Conservation (phyloP, 2,329 filamentous ascomycete genomes). For the Fusarium buxicola region DNA sequence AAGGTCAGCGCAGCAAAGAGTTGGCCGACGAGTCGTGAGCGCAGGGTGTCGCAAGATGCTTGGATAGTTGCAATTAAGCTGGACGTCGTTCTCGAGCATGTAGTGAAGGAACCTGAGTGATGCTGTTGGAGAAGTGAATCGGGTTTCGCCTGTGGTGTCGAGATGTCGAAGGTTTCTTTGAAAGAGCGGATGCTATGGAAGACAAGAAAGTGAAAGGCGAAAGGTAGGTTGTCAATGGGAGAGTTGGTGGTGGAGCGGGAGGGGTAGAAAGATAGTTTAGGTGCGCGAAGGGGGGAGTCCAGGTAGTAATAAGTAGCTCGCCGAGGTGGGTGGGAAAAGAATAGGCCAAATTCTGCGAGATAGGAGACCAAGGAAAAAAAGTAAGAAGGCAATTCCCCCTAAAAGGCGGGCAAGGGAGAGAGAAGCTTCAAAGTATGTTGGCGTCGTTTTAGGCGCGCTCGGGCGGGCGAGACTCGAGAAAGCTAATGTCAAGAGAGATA, state of each 20-base stretch:
- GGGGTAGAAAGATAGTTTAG: constrained; percentile 42
- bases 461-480: constrained; percentile 38
- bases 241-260: constrained; percentile 46
- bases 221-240: constrained; percentile 43
- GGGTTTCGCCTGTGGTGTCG: constrained; percentile 16
- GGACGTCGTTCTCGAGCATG: constrained; percentile 6
- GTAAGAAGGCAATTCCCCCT: constrained; percentile 41
- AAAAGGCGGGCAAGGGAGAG: constrained; percentile 31
- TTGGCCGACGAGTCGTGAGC: constrained; percentile 1
- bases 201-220: constrained; percentile 33
- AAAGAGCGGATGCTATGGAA: constrained; percentile 29
- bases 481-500: constrained; percentile 41
- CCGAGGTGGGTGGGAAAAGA: constrained; percentile 34
- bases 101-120: constrained; percentile 10
- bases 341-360: constrained; percentile 15
- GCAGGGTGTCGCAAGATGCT: constrained; percentile 33
- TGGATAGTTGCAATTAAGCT: constrained; percentile 21
- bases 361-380: constrained; percentile 20
- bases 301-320: constrained; percentile 43
- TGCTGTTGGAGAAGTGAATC: constrained; percentile 14
- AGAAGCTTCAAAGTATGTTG: constrained; percentile 34
- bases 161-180: constrained; percentile 25
- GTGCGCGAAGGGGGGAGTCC: constrained; percentile 43
- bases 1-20: constrained; percentile 22
- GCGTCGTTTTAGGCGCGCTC: constrained; percentile 31